These are phyloP conservation scores for Syzygium aqueum DNA, from an alignment of 345 rosid genomes.

Conservation along the genomic window DNA sequence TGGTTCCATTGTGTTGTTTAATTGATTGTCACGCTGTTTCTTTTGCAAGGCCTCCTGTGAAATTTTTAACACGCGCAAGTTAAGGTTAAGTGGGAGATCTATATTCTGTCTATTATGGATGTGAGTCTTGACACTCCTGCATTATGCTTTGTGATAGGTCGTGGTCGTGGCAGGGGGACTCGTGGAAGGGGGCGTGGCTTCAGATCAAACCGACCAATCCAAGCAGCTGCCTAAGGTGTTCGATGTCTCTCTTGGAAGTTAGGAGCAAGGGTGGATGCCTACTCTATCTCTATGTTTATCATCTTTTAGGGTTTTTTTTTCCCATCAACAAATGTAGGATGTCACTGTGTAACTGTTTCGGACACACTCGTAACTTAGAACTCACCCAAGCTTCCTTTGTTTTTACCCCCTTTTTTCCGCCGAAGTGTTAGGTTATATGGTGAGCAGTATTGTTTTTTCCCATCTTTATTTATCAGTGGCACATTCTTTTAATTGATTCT, in stretches of 20 bases:
- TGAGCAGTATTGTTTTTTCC: not conserved
- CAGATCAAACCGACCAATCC: conserved; percentile 43
- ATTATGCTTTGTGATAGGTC: conserved; percentile 23
- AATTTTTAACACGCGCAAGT: not conserved
- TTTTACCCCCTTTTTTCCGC: not conserved
- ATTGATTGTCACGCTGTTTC: not conserved
- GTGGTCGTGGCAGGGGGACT: conserved; percentile 55
- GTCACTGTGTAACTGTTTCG: not conserved
- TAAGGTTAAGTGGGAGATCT: not conserved
- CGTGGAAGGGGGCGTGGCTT: conserved; percentile 74
- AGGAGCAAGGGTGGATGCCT: not conserved
- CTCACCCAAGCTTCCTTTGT: not conserved
- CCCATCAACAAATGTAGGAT: not conserved
- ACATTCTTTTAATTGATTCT: not conserved
- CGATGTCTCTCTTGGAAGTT: not conserved
- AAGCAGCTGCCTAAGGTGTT: conserved; percentile 39
- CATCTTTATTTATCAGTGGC: not conserved
- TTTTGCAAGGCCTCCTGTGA: not conserved
- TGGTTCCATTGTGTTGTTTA: not conserved
- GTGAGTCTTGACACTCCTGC: not conserved
- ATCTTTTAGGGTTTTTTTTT: not conserved
- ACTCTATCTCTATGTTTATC: conserved; percentile 15
- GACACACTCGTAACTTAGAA: not conserved
- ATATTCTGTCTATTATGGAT: not conserved
- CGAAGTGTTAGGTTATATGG: not conserved